Conservation (phyloP, 345 rosid species). For the Populus ilicifolia region DNA sequence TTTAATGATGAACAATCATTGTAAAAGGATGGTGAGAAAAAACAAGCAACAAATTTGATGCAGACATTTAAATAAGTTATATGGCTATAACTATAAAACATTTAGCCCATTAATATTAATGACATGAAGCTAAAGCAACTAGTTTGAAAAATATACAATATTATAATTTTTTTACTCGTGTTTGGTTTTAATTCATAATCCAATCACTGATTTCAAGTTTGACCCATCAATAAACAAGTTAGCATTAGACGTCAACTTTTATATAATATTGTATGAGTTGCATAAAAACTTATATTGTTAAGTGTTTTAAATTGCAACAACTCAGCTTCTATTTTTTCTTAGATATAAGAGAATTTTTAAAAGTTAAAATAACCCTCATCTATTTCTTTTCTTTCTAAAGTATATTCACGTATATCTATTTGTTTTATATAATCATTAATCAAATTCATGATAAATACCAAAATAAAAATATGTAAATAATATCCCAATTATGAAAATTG, state of each 20-base stretch:
- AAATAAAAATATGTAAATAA: too few species aligned
- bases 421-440: too few species aligned
- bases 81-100: background rate
- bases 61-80: too few species aligned
- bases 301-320: background rate
- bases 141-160: background rate
- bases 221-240: background rate
- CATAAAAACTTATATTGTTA: background rate
- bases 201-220: too few species aligned
- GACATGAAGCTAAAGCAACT: background rate
- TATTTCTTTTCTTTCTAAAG: background rate
- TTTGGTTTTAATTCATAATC: background rate
- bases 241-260: background rate
- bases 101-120: background rate
- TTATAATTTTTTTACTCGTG: background rate
- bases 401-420: background rate
- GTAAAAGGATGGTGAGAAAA: constrained; percentile 21
- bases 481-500: background rate
- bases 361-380: background rate
- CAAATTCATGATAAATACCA: background rate
- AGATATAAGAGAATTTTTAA: background rate
- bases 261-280: background rate
- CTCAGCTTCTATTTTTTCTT: background rate
- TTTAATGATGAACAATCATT: constrained; percentile 9
- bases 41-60: background rate